Evolutionary conservation across 2,329 filamentous ascomycete genomes (phyloP), one percentile per base, ranked within the genome.

Genomic region (Emmonsia crescens): DNA sequence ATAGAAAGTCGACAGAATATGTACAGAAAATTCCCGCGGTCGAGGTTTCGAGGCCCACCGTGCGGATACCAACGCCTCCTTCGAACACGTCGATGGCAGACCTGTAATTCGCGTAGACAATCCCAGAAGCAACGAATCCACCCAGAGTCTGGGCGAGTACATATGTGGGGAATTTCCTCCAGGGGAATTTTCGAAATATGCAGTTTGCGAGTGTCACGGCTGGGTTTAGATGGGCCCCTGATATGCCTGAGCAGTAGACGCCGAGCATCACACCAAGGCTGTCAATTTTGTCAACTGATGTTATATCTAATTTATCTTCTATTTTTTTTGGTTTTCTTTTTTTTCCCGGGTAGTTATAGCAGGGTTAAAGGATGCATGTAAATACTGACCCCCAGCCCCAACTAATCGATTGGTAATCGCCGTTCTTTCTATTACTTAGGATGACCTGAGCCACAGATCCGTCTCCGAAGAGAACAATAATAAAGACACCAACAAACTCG

Each of bases 11-110:
- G 1, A 73, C 75, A 0, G 87, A 87, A 67, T 90, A 90, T 0
- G 88, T 89, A 77, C 84, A 87, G 71, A 90, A 90, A 65, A 91
- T 84, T 1, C 83, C 86, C 0, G 85, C 88, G 5, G 86, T 86
- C 1, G 86, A 81, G 52, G 82, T 87, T 31, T 75, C 71, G 9
- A 82, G 9, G 69, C 74, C 1, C 80, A 89, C 86, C 0, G 85
- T 89, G 29, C 87, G 80, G 62, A 87, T 78, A 16, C 80, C 59
- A 0, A 71, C 77, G 2, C 79, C 72, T 1, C 85, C 87, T 71
- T 89, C 86, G 66, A 82, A 85, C 27, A 74, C 71, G 66, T 88
- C 81, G 66, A 90, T 88, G 38, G 85, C 85, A 5, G 81, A 82
- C 61, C 82, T 80, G 72, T 86, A 86, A 73, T 86, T 86, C 27